These are phyloP conservation scores for Colletotrichum shisoi DNA, from an alignment of 2,329 filamentous ascomycete genomes.

Conservation along the genomic window DNA sequence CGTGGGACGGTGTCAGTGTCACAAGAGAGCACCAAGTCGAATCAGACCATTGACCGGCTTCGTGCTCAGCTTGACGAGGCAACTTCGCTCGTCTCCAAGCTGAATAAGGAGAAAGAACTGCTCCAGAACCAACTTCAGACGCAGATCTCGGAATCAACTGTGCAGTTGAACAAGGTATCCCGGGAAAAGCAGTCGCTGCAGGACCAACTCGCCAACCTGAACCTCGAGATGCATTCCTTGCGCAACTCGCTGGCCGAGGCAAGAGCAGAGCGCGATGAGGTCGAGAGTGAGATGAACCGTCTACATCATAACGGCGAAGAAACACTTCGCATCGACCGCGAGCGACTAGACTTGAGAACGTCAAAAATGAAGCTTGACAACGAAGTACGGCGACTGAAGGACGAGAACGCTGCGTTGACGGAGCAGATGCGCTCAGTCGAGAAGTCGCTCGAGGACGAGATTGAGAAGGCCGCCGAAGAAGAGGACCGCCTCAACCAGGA, in stretches of 20 bases:
- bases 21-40: slow-evolving; percentile 35
- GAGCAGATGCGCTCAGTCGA: slow-evolving; percentile 68
- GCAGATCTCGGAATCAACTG: slow-evolving; percentile 66
- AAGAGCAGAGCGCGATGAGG: slow-evolving; percentile 71
- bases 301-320: slow-evolving; percentile 65
- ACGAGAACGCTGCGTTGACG: slow-evolving; percentile 67
- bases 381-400: slow-evolving; percentile 70
- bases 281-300: slow-evolving; percentile 67
- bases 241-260: slow-evolving; percentile 64
- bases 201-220: slow-evolving; percentile 67
- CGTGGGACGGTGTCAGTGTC: slow-evolving; percentile 29
- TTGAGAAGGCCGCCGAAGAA: slow-evolving; percentile 71
- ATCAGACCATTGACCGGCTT: slow-evolving; percentile 50
- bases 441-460: slow-evolving; percentile 69
- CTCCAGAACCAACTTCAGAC: slow-evolving; percentile 61
- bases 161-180: slow-evolving; percentile 63
- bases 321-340: slow-evolving; percentile 69
- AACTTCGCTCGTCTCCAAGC: slow-evolving; percentile 34
- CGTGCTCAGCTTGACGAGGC: slow-evolving; percentile 35
- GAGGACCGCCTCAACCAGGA: slow-evolving; percentile 68
- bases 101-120: slow-evolving; percentile 48
- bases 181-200: slow-evolving; percentile 71
- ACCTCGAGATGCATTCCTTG: slow-evolving; percentile 67
- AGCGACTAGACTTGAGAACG: slow-evolving; percentile 72
- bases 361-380: slow-evolving; percentile 72